Base-by-base conservation (phyloP, 257 asterid species). In the Leptodermis oblonga region DNA sequence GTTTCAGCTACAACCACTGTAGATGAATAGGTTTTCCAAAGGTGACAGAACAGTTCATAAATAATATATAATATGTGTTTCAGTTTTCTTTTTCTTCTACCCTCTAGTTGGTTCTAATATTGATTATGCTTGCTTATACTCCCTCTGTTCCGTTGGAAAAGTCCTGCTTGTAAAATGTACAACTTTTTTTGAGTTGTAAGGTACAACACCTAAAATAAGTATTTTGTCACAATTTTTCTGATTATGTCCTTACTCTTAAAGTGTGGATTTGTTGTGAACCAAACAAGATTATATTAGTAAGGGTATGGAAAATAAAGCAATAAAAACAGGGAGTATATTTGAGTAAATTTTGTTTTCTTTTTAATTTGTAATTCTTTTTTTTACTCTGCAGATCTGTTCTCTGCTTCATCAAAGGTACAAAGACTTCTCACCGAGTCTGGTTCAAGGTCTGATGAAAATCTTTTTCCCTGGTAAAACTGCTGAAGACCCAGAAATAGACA, bases 361-460 rank as follows among this genome's bases (percentile, higher is more conserved):
- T 28, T 20, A 34, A 42, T 55, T 53, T 54, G 25, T 39, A 49
- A 56, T 34, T 25, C 61, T 61, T 37, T 65, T 58, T 69, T 75
- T 59, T 56, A 76, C 73, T 77, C 48, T 75, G 68, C 86, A 94
- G 99, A 85, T 94, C 80, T 91, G 99, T 82, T 94, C 98, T 77
- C 81, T 94, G 87, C 96, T 94, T 76, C 99, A 94, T 85, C 99
- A 89, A 73, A 87, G 99, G 78, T 94, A 94, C 85, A 87, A 79
- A 64, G 99, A 94, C 63, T 94, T 94, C 82, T 87, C 98, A 28
- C 91, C 93, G 41, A 86, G 89, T 83, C 90, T 94, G 67, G 95
- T 91, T 77, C 97, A 94, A 88, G 97, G 97, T 67, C 99, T 94
- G 70, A 49, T 85, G 76, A 94, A 89, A 82, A 80, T 88, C 70